Conservation (phyloP, 352 stramenopile species). For the Aphanomyces stellatus region DNA sequence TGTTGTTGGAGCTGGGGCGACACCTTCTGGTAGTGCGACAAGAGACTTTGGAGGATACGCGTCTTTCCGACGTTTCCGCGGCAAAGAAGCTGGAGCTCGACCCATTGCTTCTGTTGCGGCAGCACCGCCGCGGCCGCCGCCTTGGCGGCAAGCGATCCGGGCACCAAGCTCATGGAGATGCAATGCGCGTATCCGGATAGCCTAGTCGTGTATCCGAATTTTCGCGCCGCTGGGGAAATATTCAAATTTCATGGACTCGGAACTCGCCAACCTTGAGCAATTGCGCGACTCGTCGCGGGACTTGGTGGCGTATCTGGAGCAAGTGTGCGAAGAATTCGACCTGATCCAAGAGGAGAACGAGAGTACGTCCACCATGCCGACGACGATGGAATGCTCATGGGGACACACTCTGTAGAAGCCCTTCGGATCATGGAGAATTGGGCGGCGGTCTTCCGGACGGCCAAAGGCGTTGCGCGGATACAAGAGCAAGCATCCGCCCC, state of each 20-base stretch:
- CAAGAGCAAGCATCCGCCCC: too few relatives aligned
- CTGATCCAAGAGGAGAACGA: constrained; percentile 19
- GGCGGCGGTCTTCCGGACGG: constrained; percentile 7
- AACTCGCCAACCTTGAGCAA: constrained; percentile 1
- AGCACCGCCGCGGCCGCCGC: background rate
- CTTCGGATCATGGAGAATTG: constrained; percentile 20
- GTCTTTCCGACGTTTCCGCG: constrained; percentile 13
- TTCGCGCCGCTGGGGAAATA: too few relatives aligned
- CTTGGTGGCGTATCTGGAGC: constrained; percentile 10
- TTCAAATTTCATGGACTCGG: constrained; percentile 7
- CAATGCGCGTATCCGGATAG: constrained; percentile 2
- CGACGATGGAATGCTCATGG: background rate
- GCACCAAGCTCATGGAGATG: background rate
- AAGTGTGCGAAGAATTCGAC: constrained; percentile 13
- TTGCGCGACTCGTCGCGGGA: constrained; percentile 17
- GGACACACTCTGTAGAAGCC: background rate
- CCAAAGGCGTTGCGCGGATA: constrained; percentile 13
- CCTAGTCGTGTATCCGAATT: too few relatives aligned
- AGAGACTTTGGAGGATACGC: constrained; percentile 16
- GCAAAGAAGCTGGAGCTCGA: constrained; percentile 18
- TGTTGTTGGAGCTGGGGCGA: constrained; percentile 4
- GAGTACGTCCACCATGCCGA: background rate
- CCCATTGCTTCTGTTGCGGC: constrained; percentile 18
- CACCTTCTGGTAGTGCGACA: constrained; percentile 10
- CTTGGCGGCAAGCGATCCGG: background rate